Base-by-base conservation (phyloP, 169 alveolate species). In the Eimeria brunetti region DNA sequence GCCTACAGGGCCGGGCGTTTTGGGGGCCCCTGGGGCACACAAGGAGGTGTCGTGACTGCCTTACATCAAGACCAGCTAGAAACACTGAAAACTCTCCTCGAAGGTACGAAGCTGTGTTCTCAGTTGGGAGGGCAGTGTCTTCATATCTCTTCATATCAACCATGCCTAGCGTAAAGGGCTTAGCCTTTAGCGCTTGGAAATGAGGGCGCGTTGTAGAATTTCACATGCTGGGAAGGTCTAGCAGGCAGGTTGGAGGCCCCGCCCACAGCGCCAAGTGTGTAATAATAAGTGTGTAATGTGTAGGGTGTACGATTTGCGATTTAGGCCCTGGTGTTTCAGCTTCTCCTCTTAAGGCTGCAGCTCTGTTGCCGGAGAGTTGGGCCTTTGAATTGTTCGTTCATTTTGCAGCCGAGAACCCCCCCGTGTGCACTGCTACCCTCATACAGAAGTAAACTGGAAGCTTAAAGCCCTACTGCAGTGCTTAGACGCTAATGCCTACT, bases 1-100 rank as follows among this genome's bases (percentile, higher is more conserved):
- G 98, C 99, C 22, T 99, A 99, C 80, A 95, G 99, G 75, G 99
- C 99, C 24, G 99, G 99, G 58, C 96, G 99, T 51, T 98, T 71
- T 81, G 92, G 97, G 16, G 62, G 95, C 8, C 75, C 85, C 51
- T 95, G 78, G 81, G 94, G 95, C 36, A 41, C 36, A 12, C 92
- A 76, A 73, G 94, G 96, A 12, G 96, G 95, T 46, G 62, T 56
- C 27, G 95, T 91, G 60, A 64, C 64, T 58, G 88, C 91, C 60
- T 30, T 91, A 64, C 73, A 78, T 38, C 91, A 73, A 24, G 95
- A 91, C 49, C 91, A 91, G 60, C 89, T 81, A 60, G 71, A 46
- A 2, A 16, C 58, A 20, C 67, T 91, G n/a, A 67, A 44, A 36
- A 36, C n/a, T 11, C n/a, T 86, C 33, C 60, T 91, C 51, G 85